Evolutionary conservation across 176 grass and related monocot species (phyloP).

Genomic region (Cocos nucifera): DNA sequence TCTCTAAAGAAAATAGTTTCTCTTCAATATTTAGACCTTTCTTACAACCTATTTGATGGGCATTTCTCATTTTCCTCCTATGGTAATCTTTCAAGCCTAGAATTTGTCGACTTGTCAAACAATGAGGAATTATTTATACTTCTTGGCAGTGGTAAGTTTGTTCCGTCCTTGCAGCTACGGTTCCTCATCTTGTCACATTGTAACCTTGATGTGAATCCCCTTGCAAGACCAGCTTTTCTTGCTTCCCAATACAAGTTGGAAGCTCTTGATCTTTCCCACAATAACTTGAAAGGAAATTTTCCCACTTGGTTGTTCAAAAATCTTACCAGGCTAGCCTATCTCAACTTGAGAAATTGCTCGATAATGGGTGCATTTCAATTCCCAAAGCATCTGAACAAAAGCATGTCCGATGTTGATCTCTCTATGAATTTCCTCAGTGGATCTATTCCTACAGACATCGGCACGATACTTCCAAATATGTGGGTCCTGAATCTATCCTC

Average conservation of each 20-base stretch:
- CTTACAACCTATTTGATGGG: slow-evolving; percentile 3
- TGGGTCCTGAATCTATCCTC: neutral
- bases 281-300: slow-evolving; percentile 14
- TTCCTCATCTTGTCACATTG: slow-evolving; percentile 18
- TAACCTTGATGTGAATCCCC: slow-evolving; percentile 15
- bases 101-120: neutral
- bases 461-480: slow-evolving; percentile 16
- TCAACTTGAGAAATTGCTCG: slow-evolving; percentile 21
- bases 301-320: slow-evolving; percentile 27
- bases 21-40: slow-evolving; percentile 9
- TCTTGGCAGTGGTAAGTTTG: neutral
- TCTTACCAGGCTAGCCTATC: neutral
- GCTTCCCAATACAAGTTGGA: neutral
- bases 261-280: slow-evolving; percentile 24
- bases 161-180: slow-evolving; percentile 21
- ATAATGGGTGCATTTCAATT: slow-evolving; percentile 11
- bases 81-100: slow-evolving; percentile 3
- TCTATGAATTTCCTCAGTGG: neutral
- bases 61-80: slow-evolving; percentile 6
- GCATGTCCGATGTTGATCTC: neutral
- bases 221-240: too few species aligned
- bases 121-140: slow-evolving; percentile 10
- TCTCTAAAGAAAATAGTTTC: neutral
- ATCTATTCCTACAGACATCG: too few species aligned
- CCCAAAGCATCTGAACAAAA: neutral